phyloP scores from a whole-genome alignment of 2,329 filamentous ascomycete genomes.

The Cucurbitaria berberidis region DNA sequence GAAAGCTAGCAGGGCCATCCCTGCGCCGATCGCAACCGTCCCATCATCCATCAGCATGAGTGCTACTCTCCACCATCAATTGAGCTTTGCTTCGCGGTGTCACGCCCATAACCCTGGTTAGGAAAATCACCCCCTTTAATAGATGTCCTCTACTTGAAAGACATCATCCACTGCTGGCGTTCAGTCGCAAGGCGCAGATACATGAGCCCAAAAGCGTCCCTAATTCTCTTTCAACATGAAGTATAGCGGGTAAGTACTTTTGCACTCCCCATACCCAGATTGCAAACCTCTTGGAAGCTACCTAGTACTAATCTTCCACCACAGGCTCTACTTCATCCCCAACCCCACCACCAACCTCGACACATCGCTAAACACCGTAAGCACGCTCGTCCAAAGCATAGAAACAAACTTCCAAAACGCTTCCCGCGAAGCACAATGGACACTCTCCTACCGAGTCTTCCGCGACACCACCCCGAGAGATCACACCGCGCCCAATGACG shows the following conservation, averaged over 20 bases:
- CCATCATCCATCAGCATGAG: not conserved
- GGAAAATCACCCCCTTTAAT: not conserved
- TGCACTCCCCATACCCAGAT: not conserved
- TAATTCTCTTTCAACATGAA: slow-evolving; percentile 16
- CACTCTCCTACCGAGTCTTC: slow-evolving; percentile 42
- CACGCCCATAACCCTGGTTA: not conserved
- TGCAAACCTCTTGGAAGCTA: not conserved
- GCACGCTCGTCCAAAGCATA: slow-evolving; percentile 32
- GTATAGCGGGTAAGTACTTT: slow-evolving; percentile 22
- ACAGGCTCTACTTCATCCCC: slow-evolving; percentile 44
- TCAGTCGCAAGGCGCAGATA: not conserved
- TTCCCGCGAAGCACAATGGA: slow-evolving; percentile 32
- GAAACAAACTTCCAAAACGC: slow-evolving; percentile 34
- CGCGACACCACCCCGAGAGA: slow-evolving; percentile 35
- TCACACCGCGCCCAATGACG: slow-evolving; percentile 12
- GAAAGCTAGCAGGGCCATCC: slow-evolving; percentile 10
- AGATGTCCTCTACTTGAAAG: not conserved
- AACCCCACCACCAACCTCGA: slow-evolving; percentile 32
- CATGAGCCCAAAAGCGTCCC: not conserved
- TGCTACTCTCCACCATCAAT: not conserved
- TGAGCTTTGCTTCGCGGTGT: not conserved
- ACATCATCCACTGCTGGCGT: not conserved
- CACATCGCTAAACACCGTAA: slow-evolving; percentile 27
- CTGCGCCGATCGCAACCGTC: slow-evolving; percentile 8
- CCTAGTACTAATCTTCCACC: not conserved